Base-by-base conservation (phyloP, 2,329 filamentous ascomycete species). In the Cladophialophora chaetospira region DNA sequence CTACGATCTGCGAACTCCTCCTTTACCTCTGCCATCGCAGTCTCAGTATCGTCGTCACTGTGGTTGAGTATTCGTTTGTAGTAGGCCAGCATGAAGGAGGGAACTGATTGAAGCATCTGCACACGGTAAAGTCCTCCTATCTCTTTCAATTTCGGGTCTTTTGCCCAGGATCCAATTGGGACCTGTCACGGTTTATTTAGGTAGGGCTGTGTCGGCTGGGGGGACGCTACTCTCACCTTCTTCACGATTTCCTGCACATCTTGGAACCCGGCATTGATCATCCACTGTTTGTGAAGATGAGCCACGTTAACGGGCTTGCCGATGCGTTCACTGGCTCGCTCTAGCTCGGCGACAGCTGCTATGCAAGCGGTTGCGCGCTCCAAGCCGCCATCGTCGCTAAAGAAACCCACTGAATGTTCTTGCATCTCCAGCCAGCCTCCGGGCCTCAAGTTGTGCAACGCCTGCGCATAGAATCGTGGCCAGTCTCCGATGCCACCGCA, bases 361-460 rank as follows among this genome's bases (percentile, higher is more conserved):
- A 46, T 26, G 15, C 43, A 46, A 11, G 43, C 43, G 11, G 43
- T 46, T 10, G 43, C 43, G 19, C 17, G 43, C 26, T 46, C 26
- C 33, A 38, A 40, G 3, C 31, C 50, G 21, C 43, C 50, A 31
- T 55, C 51, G 33, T 58, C 45, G 28, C 43, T 55, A 19, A 42
- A 29, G 42, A 55, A 31, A 25, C 26, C 23, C 26, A 23, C 44
- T 6, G 36, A 35, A 44, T 58, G 50, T 21, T 61, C 58, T 43
- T 58, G 49, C 46, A 50, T 45, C 46, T 58, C 49, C 25, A 63
- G 54, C 57, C 66, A 71, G 5, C 68, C 70, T 2, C 69, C 69
- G 1, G 69, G 68, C 44, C 62, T 57, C 23, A 71, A 59, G 42
- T 68, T 61, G 5, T 64, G 55, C 33, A 53, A 67, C 2, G 54